A percentile compares a stretch with the other conserved stretches of the same genome.
phyloP scores from a whole-genome alignment of 2,329 filamentous ascomycete species.

The Botrytis cinerea region DNA sequence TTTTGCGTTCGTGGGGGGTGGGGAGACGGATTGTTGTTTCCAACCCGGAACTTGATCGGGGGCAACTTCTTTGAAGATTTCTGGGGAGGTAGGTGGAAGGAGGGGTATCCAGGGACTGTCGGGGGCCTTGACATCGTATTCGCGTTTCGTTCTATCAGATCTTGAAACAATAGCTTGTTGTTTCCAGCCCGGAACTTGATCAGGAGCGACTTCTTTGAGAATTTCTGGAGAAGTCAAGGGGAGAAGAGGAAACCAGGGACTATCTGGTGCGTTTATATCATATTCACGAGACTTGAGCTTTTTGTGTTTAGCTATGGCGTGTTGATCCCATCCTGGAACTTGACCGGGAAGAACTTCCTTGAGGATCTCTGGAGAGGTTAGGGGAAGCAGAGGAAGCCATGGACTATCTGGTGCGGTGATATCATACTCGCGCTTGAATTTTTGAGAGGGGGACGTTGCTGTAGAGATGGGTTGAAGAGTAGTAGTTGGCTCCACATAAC shows the following conservation, averaged over 20 bases:
- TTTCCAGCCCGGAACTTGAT: not conserved
- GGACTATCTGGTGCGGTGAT: not conserved
- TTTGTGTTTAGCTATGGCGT: not conserved
- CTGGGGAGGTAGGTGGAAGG: not conserved
- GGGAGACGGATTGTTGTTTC: not conserved
- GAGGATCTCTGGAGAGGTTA: not conserved
- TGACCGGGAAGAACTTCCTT: not conserved
- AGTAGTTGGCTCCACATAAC: not conserved
- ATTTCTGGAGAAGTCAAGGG: not conserved
- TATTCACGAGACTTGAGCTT: not conserved
- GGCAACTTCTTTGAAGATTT: not conserved
- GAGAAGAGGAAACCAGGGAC: not conserved
- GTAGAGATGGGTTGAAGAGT: not conserved
- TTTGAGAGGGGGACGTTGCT: not conserved
- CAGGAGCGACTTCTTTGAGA: not conserved
- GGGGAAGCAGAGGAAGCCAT: not conserved
- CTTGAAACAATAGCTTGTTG: not conserved
- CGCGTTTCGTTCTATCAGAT: not conserved
- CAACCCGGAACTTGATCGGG: not conserved
- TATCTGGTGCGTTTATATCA: not conserved
- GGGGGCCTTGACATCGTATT: not conserved
- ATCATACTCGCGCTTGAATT: conserved; percentile 1
- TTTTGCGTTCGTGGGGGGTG: not conserved
- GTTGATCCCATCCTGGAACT: conserved; percentile 14
- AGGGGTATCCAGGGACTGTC: not conserved